phyloP scores from a whole-genome alignment of 306 rosid species.

The Sophora flavescens region DNA sequence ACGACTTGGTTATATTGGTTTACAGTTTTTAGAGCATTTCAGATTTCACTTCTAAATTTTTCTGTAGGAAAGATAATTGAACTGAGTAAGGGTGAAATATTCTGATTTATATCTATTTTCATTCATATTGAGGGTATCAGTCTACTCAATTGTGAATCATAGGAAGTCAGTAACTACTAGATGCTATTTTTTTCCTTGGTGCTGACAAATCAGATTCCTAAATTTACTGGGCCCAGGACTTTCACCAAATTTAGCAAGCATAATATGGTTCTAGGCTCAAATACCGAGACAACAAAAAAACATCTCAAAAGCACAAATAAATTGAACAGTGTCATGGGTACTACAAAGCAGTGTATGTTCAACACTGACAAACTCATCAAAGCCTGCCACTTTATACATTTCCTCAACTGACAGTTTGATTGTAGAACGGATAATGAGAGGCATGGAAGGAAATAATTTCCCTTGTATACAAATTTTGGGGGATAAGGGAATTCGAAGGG shows the following conservation, averaged over 20 bases:
- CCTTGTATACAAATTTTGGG: neutral
- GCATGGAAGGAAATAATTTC: neutral
- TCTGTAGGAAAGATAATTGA: neutral
- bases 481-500: neutral
- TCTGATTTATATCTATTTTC: neutral
- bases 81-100: neutral
- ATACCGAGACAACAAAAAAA: neutral
- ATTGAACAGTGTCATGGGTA: neutral
- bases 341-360: neutral
- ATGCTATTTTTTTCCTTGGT: neutral
- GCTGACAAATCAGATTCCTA: slow-evolving; percentile 1
- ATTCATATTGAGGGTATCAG: no score
- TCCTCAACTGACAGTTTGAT: slow-evolving; percentile 4
- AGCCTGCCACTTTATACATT: neutral
- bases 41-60: slow-evolving; percentile 3
- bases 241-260: slow-evolving; percentile 13
- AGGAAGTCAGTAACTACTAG: neutral
- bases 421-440: neutral
- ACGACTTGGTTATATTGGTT: slow-evolving; percentile 13
- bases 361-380: neutral
- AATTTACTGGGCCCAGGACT: slow-evolving; percentile 19
- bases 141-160: neutral
- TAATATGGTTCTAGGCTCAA: neutral
- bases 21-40: slow-evolving; percentile 6
- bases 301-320: neutral